Base-by-base conservation (phyloP, 2,329 filamentous ascomycete genomes). In the Akanthomyces muscarius region DNA sequence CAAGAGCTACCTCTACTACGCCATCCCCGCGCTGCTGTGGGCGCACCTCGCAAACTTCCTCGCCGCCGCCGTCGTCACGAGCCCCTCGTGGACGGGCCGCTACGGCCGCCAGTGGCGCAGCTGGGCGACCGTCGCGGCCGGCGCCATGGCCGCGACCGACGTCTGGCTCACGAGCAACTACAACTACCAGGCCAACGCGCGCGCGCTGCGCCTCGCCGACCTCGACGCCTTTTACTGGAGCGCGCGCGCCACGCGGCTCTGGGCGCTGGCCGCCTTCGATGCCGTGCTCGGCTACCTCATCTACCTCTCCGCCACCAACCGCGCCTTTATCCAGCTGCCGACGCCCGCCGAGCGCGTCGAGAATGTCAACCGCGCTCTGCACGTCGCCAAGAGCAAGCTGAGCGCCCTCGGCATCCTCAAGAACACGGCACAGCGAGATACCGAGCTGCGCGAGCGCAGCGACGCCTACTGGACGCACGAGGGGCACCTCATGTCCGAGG, bases 391-490 rank as follows among this genome's bases (percentile, higher is more conserved):
- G 72, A 83, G 85, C 61, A 92, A 89, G 73, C 74, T 96, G 65
- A 87, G 84, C 68, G 90, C 89, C 0, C 77, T 90, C 44, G 89
- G 86, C 8, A 86, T 96, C 63, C 78, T 96, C 52, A 86, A 89
- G 72, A 97, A 97, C 77, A 91, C 91, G 3, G 83, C 90, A 18
- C 80, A 89, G 63, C 80, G 93, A 62, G 91, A 97, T 75, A 82
- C 85, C 66, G 83, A 83, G 50, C 77, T 97, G 73, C 85, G 92
- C 64, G 80, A 76, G 2, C 83, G 83, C 63, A 83, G 84, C 56
- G 84, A 88, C 68, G 82, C 80, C 18, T 97, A 97, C 76, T 98
- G 94, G 94, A 78, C 81, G 11, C 88, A 89, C 51, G 91, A 97
- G 77, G 89, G 86, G 7, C 79, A 83, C 58, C 74, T 91, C 36